Base-by-base conservation (phyloP, 805 yeast species). In the Myxozyma vanderwaltii region DNA sequence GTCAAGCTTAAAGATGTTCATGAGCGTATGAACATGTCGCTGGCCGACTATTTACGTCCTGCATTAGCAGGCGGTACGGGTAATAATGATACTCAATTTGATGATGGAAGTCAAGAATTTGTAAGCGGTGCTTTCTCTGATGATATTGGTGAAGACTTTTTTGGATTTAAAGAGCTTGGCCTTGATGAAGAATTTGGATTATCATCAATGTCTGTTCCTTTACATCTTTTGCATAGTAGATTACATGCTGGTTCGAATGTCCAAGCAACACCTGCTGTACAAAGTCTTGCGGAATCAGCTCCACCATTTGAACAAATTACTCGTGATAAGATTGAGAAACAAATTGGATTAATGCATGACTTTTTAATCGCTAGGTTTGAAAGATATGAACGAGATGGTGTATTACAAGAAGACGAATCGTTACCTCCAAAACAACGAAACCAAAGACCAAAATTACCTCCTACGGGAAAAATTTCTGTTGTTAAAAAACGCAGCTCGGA, bases 111-210 rank as follows among this genome's bases (percentile, higher is more conserved):
- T 68, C 97, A 94, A 64, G 96, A 92, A 72, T 94, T 91, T 71
- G 75, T 92, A 65, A 88, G 94, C 31, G 99, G 99, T 58, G 97
- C 91, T 69, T 94, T 94, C 72, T 87, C 97, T 1, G 86, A 83
- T 67, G 97, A 91, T 61, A 76, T 94, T 39, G 99, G 98, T 5
- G 99, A 92, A 68, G 99, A 94, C 75, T 94, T 91, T 80, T 95
- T 95, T 76, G 99, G 99, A 0, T 95, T 94, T 78, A 88, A 82
- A 70, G 98, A 92, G 65, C 77, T 94, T 49, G 99, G 99, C 0
- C 76, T 94, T 54, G 98, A 92, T 69, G 89, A 86, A 68, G 99
- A 94, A 72, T 87, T 90, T 71, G 91, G 92, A 10, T 77, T 92
- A 70, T 74, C 91, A 51, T 86, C 91, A 29, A 81, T 91, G 2